phyloP scores from a whole-genome alignment of 2,329 filamentous ascomycete species.

The Aspergillus sp. region DNA sequence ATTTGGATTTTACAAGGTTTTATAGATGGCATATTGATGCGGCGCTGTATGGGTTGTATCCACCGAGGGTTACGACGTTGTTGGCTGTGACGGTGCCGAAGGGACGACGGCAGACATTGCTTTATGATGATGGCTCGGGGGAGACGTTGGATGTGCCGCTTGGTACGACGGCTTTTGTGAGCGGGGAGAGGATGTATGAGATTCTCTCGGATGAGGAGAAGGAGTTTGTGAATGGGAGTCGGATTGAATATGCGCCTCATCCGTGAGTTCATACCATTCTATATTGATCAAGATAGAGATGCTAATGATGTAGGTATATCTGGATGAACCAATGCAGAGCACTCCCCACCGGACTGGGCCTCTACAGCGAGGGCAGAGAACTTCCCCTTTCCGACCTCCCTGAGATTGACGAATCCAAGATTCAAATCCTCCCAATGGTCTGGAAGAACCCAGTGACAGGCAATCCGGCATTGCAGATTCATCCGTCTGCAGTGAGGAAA shows the following conservation, averaged over 20 bases:
- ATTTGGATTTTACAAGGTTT: constrained; percentile 55
- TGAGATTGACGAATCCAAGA: constrained; percentile 59
- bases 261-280: constrained; percentile 45
- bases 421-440: constrained; percentile 69
- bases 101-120: constrained; percentile 60
- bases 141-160: constrained; percentile 65
- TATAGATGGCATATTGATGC: constrained; percentile 81
- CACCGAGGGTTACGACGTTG: constrained; percentile 67
- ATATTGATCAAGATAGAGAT: background rate
- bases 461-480: constrained; percentile 65
- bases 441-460: constrained; percentile 73
- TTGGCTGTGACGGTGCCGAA: constrained; percentile 69
- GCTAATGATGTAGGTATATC: constrained; percentile 45
- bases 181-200: constrained; percentile 67
- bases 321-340: constrained; percentile 72
- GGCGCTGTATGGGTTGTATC: constrained; percentile 69
- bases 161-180: constrained; percentile 72
- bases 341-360: constrained; percentile 64
- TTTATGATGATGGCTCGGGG: constrained; percentile 67
- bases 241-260: constrained; percentile 71
- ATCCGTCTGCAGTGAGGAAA: constrained; percentile 66
- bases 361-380: constrained; percentile 63
- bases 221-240: constrained; percentile 61
- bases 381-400: constrained; percentile 58
- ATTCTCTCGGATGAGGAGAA: constrained; percentile 61